These are phyloP conservation scores for Erucastrum elatum DNA, from an alignment of 345 rosid species.

Conservation along the genomic window DNA sequence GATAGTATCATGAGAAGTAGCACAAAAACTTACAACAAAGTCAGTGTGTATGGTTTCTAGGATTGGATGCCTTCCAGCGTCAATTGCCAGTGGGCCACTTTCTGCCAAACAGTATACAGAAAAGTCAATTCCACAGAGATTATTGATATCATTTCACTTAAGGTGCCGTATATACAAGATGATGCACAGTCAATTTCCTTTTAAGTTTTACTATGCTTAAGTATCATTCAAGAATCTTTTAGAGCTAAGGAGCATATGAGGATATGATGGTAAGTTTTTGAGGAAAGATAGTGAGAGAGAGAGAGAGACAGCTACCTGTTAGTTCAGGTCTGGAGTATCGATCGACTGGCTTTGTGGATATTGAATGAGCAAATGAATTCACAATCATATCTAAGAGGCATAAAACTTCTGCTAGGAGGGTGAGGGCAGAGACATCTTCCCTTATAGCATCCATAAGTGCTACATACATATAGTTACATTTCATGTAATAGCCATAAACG, in stretches of 20 bases:
- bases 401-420: conserved; percentile 88
- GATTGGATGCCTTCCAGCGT: conserved; percentile 95
- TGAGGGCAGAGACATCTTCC: conserved; percentile 71
- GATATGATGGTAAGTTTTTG: conserved; percentile 12
- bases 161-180: conserved; percentile 1
- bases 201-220: neutral
- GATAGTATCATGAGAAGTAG: conserved; percentile 12
- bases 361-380: conserved; percentile 86
- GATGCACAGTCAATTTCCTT: neutral
- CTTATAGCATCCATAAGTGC: conserved; percentile 79
- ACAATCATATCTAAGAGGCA: conserved; percentile 96
- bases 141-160: conserved; percentile 9
- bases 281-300: conserved; percentile 9
- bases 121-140: neutral
- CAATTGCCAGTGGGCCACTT: conserved; percentile 90
- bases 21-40: conserved; percentile 57
- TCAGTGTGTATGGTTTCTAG: conserved; percentile 87
- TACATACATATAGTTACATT: conserved; percentile 41
- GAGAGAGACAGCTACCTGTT: conserved; percentile 55
- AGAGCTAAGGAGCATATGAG: conserved; percentile 24
- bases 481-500: conserved; percentile 1
- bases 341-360: conserved; percentile 86
- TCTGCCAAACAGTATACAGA: conserved; percentile 46
- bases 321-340: conserved; percentile 80
- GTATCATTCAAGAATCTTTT: neutral